Base-by-base conservation (phyloP, 2,329 filamentous ascomycete genomes). In the Onygenales sp. region DNA sequence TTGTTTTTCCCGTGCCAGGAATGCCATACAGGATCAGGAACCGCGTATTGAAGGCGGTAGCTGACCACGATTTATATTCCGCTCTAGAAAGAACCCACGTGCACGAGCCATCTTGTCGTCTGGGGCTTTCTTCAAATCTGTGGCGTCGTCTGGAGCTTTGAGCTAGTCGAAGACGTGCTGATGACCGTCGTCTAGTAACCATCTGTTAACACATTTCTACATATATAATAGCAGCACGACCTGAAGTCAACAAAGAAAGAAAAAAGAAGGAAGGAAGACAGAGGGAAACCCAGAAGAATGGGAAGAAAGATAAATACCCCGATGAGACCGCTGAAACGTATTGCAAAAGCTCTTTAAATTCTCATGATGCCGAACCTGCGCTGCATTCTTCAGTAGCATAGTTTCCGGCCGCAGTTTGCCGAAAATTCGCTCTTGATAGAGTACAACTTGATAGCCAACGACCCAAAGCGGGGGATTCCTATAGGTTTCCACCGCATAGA, bases 11-110 rank as follows among this genome's bases (percentile, higher is more conserved):
- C 13, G 32, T 43, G 2, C 51, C 44, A 11, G 51, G 51, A 42
- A 48, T 42, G 31, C 51, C 51, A 45, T 53, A 53, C 9, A 53
- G 27, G 4, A 53, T 44, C 4, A 53, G 6, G 6, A 53, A 52
- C 13, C 49, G 44, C 6, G 33, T 42, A 14, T 49, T 43, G 2
- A 43, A 42, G 6, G 43, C 27, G 14, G 44, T 11, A 45, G 9
- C 43, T 11, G 51, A 17, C 50, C 51, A 53, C 21, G 33, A 44
- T 45, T 49, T 53, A n/a, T 49, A 53, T 49, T 53, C 51, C 11
- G 17, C 14, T 39, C 45, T 53, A 5, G 17, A 31, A 21, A 49
- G 17, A 10, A 53, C 42, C 51, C 44, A 53, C 17, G 11, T 31
- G 27, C 44, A 53, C 8, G 51, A 50, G 13, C 27, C 51, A 32